Conservation (phyloP, 2,329 filamentous ascomycete genomes). For the Ophiocordyceps robertsii region DNA sequence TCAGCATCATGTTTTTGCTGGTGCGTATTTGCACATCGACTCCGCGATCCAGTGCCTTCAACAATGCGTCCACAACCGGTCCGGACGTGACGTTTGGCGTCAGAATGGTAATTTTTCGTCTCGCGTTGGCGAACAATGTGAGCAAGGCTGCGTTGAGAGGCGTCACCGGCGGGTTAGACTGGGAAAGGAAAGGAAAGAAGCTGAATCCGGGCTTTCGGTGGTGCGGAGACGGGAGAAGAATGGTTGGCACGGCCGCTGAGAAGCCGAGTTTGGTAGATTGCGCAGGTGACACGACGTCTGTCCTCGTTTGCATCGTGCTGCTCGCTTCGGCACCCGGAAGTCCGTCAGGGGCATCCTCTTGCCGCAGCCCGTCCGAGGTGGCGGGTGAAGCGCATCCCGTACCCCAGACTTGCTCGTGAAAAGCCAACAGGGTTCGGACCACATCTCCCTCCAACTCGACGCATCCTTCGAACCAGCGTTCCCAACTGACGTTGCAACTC, state of each 20-base stretch:
- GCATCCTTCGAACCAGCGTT: slow-evolving; percentile 74
- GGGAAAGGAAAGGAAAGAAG: slow-evolving; percentile 40
- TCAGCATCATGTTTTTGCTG: slow-evolving; percentile 55
- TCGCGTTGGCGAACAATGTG: slow-evolving; percentile 44
- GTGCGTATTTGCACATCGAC: slow-evolving; percentile 57
- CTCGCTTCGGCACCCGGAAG: neutral
- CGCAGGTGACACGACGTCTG: slow-evolving; percentile 12
- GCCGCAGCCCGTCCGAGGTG: too few relatives aligned
- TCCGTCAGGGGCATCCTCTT: too few relatives aligned
- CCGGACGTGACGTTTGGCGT: slow-evolving; percentile 66
- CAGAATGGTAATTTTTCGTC: slow-evolving; percentile 49
- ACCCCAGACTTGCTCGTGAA: slow-evolving; percentile 59
- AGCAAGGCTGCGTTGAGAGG: slow-evolving; percentile 56
- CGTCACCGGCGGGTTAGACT: slow-evolving; percentile 41
- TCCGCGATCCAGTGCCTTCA: slow-evolving; percentile 48
- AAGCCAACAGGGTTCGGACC: slow-evolving; percentile 47
- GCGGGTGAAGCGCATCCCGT: slow-evolving; percentile 6
- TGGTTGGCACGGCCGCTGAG: slow-evolving; percentile 28
- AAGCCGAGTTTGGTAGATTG: slow-evolving; percentile 14
- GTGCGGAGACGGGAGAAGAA: slow-evolving; percentile 64
- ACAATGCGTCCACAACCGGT: slow-evolving; percentile 47
- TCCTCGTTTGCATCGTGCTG: slow-evolving; percentile 4
- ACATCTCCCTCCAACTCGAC: slow-evolving; percentile 51
- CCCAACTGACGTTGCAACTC: slow-evolving; percentile 78
- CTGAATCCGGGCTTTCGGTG: slow-evolving; percentile 53